Base-by-base conservation (phyloP, 129 eudicot genomes). In the Tagetes erecta region DNA sequence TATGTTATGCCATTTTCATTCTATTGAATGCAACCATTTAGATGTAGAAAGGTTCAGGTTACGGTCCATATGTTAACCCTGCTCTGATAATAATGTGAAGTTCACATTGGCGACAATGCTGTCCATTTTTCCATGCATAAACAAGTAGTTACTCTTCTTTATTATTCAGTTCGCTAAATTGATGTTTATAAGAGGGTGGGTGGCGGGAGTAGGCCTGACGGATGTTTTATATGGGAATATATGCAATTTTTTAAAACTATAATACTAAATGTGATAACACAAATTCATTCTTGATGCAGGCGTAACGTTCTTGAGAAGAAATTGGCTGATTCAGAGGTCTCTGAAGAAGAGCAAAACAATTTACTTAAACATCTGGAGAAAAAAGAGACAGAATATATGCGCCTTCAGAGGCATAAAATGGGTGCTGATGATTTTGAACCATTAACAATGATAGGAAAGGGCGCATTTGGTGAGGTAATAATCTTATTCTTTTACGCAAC, bases 401-500 rank as follows among this genome's bases (percentile, higher is more conserved):
- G 98, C 53, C 83, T 87, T 70, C 98, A 92, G 86, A 87, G 98
- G 95, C 98, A 89, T 78, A 92, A 92, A 87, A 89, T 92, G 98
- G 95, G 96, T 13, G 86, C 96, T 27, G 98, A 92, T 68, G 98
- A 92, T 82, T 92, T 92, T 80, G 98, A 92, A 81, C 96, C 91
- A 35, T 80, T 89, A 71, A 92, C 96, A 57, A 92, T 92, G 92
- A 92, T 92, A 41, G 98, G 98, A 42, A 89, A 92, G 82, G 98
- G 98, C 83, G 98, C 98, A 67, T 92, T 92, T 60, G 98, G 98
- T 38, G 98, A 92, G 98, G 98, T 86, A 84, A 64, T 3, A 5
- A 60, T 70, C 45, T 12, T 8, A 37, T 42, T 38, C 8, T 34
- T 63, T 67, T 42, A 33, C 39, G 3, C 8, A 39, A 31, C 56